Evolutionary conservation across 805 yeast species (phyloP).

Genomic region (Saccharomycopsis capsularis): DNA sequence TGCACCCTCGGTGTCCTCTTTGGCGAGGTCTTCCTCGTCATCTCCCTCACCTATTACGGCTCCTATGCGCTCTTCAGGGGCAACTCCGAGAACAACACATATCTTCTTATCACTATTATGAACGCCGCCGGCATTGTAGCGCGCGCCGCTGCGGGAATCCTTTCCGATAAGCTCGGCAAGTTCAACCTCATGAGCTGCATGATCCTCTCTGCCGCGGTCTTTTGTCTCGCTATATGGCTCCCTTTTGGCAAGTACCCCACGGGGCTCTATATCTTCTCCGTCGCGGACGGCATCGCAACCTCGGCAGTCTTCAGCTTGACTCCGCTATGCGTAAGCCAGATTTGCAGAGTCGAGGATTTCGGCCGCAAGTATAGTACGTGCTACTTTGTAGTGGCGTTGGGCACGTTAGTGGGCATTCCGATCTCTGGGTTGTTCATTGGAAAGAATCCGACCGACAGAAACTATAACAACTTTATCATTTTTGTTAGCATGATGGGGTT

Average conservation of each 20-base stretch:
- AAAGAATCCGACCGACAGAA: conserved; percentile 25
- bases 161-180: conserved; percentile 37
- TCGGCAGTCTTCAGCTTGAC: conserved; percentile 51
- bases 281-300: conserved; percentile 47
- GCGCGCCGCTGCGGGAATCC: conserved; percentile 29
- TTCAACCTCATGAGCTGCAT: conserved; percentile 41
- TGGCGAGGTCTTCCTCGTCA: conserved; percentile 40
- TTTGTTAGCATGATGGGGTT: conserved; percentile 34
- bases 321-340: conserved; percentile 54
- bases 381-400: conserved; percentile 50
- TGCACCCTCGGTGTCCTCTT: conserved; percentile 39
- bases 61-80: conserved; percentile 46
- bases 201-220: conserved; percentile 30
- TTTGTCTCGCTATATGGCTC: conserved; percentile 36
- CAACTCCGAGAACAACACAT: conserved; percentile 32
- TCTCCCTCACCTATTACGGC: conserved; percentile 42
- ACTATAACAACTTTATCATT: conserved; percentile 34
- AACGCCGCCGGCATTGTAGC: conserved; percentile 31
- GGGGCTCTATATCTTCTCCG: conserved; percentile 39
- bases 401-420: conserved; percentile 44
- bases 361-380: conserved; percentile 52
- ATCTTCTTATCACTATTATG: conserved; percentile 36
- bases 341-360: conserved; percentile 47
- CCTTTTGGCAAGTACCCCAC: conserved; percentile 34
- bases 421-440: conserved; percentile 44